Percentiles rank a stretch among this genome's conserved stretches.
Conservation (phyloP, 1,284 basidiomycete genomes). For the Sporisorium exsertum region DNA sequence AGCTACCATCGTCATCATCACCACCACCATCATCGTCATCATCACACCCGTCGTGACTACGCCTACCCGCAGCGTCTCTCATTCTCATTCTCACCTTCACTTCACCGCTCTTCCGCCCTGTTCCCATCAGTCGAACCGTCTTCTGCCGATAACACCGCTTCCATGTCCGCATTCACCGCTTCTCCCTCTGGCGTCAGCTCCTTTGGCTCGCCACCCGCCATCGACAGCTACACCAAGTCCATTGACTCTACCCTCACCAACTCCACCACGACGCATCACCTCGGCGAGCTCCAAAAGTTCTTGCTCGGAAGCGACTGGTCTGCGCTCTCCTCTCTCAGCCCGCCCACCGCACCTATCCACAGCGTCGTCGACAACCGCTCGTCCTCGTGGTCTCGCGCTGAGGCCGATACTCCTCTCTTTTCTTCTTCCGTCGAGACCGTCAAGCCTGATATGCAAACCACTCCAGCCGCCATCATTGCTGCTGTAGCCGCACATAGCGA, state of each 20-base stretch:
- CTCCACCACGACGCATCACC: slow-evolving; percentile 17
- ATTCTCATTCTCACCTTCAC: slow-evolving; percentile 10
- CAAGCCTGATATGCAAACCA: slow-evolving; percentile 14
- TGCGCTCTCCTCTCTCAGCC: slow-evolving; percentile 38
- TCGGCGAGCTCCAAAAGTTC: slow-evolving; percentile 46
- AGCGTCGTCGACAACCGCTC: slow-evolving; percentile 14
- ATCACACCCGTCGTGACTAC: slow-evolving; percentile 7
- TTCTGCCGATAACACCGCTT: slow-evolving; percentile 18
- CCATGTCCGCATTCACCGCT: slow-evolving; percentile 29
- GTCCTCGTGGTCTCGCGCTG: slow-evolving; percentile 3
- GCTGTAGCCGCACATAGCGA: neutral
- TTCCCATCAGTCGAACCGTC: slow-evolving; percentile 16
- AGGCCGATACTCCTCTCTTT: slow-evolving; percentile 15
- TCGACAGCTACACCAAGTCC: slow-evolving; percentile 26
- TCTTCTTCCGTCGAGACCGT: slow-evolving; percentile 20
- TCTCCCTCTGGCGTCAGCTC: slow-evolving; percentile 16
- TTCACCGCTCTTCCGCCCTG: neutral
- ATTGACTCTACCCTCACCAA: slow-evolving; percentile 16
- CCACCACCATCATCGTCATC: neutral
- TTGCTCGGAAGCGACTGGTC: slow-evolving; percentile 46
- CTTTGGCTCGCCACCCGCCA: slow-evolving; percentile 24
- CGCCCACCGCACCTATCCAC: slow-evolving; percentile 9
- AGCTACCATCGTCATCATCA: neutral
- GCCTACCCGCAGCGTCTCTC: slow-evolving; percentile 13
- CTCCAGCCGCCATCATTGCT: neutral